These are phyloP conservation scores for Candida sonorensis DNA, from an alignment of 805 yeast genomes.

Conservation along the genomic window DNA sequence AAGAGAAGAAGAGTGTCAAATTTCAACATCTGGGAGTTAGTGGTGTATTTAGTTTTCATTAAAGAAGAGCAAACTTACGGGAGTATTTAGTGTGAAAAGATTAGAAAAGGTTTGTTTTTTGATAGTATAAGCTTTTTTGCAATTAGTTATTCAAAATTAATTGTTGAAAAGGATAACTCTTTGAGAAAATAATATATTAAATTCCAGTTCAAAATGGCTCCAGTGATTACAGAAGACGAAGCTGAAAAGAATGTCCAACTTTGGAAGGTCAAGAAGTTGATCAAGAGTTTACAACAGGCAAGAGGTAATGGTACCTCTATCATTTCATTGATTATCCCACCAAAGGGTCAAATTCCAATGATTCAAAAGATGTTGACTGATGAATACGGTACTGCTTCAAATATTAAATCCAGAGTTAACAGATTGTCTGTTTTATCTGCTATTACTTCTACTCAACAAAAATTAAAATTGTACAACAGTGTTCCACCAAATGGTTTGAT, in stretches of 20 bases:
- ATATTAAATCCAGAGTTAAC: slow-evolving; percentile 96
- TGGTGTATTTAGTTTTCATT: no score
- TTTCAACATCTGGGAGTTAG: no score
- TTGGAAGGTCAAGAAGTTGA: slow-evolving; percentile 96
- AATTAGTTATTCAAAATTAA: no score
- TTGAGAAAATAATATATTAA: not conserved
- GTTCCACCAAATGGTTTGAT: slow-evolving; percentile 96
- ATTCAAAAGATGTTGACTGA: slow-evolving; percentile 89
- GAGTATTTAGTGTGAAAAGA: no score
- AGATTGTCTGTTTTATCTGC: slow-evolving; percentile 93
- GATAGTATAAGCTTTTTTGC: no score
- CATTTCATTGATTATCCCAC: slow-evolving; percentile 95
- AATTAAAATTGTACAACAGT: slow-evolving; percentile 77
- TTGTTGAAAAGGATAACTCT: no score
- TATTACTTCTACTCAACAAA: slow-evolving; percentile 96
- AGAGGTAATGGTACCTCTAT: slow-evolving; percentile 99
- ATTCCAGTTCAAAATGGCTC: slow-evolving; percentile 26
- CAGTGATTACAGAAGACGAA: slow-evolving; percentile 51
- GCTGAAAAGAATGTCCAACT: slow-evolving; percentile 97
- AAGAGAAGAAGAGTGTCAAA: no score
- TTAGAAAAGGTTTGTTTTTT: no score
- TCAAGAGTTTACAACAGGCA: slow-evolving; percentile 81
- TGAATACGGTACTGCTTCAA: slow-evolving; percentile 98
- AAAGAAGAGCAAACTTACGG: no score
- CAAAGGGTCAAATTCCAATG: slow-evolving; percentile 87